phyloP scores from a whole-genome alignment of 75 land plant genomes.

The Cunninghamia lanceolata region DNA sequence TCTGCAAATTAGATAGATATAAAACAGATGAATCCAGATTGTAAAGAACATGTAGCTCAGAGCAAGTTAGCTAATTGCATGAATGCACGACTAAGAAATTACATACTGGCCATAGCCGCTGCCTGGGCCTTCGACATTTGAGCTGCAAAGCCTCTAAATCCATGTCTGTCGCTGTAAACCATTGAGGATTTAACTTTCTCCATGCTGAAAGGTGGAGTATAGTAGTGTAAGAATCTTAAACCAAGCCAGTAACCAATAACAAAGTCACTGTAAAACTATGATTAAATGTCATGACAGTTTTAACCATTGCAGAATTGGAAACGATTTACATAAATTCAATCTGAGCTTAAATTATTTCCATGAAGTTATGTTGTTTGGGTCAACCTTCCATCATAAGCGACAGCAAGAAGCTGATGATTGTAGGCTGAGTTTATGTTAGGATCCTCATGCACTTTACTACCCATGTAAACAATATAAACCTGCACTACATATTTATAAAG shows the following conservation, averaged over 20 bases:
- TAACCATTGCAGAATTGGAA: neutral
- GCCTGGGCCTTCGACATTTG: too few species aligned
- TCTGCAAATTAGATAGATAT: conserved; percentile 35
- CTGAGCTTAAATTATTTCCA: neutral
- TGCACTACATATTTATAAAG: neutral
- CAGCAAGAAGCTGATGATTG: conserved; percentile 51
- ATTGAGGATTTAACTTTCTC: conserved; percentile 53
- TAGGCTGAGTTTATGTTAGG: conserved; percentile 38
- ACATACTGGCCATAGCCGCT: too few species aligned
- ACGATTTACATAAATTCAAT: neutral
- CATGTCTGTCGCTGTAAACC: conserved; percentile 70
- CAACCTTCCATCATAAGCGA: too few species aligned
- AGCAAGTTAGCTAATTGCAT: neutral
- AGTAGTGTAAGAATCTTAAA: neutral
- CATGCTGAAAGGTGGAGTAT: conserved; percentile 25
- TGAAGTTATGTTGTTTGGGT: neutral
- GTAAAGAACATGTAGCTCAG: neutral
- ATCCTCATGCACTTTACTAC: too few species aligned
- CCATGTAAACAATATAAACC: too few species aligned
- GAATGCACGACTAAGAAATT: neutral
- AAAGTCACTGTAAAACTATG: neutral
- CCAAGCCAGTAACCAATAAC: neutral
- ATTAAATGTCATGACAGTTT: neutral
- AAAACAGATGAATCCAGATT: neutral
- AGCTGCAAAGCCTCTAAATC: too few species aligned